Conservation (phyloP, 495 filamentous ascomycete species). For the Darksidea phi region DNA sequence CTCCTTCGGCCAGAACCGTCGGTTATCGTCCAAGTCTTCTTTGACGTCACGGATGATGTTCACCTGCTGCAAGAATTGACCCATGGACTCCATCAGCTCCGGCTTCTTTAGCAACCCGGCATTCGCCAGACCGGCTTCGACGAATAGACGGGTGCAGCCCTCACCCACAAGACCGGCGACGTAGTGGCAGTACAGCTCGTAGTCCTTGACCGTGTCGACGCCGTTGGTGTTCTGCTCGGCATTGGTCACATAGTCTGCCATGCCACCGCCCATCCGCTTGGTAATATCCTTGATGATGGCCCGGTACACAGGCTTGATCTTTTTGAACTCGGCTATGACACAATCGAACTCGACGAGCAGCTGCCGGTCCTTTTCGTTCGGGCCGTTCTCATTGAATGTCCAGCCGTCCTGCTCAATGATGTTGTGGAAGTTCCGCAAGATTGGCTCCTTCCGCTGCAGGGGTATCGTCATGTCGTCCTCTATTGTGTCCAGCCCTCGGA, state of each 20-base stretch:
- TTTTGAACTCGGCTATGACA: slow-evolving; percentile 82
- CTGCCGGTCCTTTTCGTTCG: slow-evolving; percentile 90
- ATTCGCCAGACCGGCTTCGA: slow-evolving; percentile 85
- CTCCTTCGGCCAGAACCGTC: slow-evolving; percentile 90
- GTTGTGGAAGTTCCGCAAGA: slow-evolving; percentile 77
- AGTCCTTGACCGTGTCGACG: slow-evolving; percentile 80
- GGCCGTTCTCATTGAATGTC: slow-evolving; percentile 81
- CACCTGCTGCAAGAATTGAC: slow-evolving; percentile 93
- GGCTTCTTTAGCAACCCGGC: slow-evolving; percentile 73
- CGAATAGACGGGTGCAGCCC: slow-evolving; percentile 86
- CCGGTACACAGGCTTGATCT: slow-evolving; percentile 80
- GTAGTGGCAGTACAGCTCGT: slow-evolving; percentile 95
- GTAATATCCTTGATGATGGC: slow-evolving; percentile 92
- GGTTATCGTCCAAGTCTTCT: slow-evolving; percentile 82
- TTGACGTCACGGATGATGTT: slow-evolving; percentile 96
- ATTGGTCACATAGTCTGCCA: slow-evolving; percentile 91
- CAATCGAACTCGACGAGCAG: slow-evolving; percentile 88
- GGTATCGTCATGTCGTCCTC: slow-evolving; percentile 97
- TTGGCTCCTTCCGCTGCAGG: slow-evolving; percentile 75
- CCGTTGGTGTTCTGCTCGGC: slow-evolving; percentile 73
- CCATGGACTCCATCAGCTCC: slow-evolving; percentile 89
- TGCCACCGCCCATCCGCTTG: slow-evolving; percentile 93
- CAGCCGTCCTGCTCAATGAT: slow-evolving; percentile 80
- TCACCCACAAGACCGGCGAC: slow-evolving; percentile 97
- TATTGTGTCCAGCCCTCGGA: slow-evolving; percentile 91